phyloP scores from a whole-genome alignment of 371 early-diverging fungal species.

The Actinomortierella wolfii region DNA sequence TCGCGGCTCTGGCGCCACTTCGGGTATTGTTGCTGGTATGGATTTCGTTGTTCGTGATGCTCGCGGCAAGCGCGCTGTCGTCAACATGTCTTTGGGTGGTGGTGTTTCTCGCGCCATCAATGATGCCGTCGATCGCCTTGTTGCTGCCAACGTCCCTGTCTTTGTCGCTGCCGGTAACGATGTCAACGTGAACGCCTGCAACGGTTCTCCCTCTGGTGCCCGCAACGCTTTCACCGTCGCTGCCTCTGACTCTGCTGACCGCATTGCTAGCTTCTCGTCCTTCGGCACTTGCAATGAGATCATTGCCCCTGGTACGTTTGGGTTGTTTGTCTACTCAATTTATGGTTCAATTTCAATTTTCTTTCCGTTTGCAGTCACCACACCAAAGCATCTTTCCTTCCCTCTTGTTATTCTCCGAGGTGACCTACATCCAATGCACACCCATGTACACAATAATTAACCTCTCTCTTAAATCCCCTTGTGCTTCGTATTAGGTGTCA shows the following conservation, averaged over 20 bases:
- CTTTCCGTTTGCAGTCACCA: too few relatives aligned
- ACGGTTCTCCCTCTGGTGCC: conserved; percentile 67
- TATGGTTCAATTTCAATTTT: too few relatives aligned
- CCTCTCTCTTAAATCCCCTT: too few relatives aligned
- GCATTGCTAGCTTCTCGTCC: conserved; percentile 53
- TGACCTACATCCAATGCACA: too few relatives aligned
- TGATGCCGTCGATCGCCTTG: conserved; percentile 54
- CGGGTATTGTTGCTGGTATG: conserved; percentile 73
- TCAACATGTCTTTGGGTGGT: conserved; percentile 67
- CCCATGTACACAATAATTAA: too few relatives aligned
- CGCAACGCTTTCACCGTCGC: conserved; percentile 71
- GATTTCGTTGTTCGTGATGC: conserved; percentile 63
- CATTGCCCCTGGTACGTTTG: conserved; percentile 55
- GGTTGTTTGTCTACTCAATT: not conserved
- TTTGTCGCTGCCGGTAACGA: conserved; percentile 70
- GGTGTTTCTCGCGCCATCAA: conserved; percentile 21
- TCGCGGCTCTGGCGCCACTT: conserved; percentile 67
- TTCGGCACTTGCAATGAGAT: conserved; percentile 67
- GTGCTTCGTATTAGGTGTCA: conserved; percentile 5
- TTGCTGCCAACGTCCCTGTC: conserved; percentile 57
- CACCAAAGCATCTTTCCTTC: too few relatives aligned
- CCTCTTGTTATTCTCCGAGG: too few relatives aligned
- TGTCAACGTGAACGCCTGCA: conserved; percentile 62
- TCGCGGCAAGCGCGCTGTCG: conserved; percentile 47
- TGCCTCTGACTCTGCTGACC: conserved; percentile 57